Evolutionary conservation across 2,329 filamentous ascomycete genomes (phyloP).

Genomic region (Neoascochyta sp.): DNA sequence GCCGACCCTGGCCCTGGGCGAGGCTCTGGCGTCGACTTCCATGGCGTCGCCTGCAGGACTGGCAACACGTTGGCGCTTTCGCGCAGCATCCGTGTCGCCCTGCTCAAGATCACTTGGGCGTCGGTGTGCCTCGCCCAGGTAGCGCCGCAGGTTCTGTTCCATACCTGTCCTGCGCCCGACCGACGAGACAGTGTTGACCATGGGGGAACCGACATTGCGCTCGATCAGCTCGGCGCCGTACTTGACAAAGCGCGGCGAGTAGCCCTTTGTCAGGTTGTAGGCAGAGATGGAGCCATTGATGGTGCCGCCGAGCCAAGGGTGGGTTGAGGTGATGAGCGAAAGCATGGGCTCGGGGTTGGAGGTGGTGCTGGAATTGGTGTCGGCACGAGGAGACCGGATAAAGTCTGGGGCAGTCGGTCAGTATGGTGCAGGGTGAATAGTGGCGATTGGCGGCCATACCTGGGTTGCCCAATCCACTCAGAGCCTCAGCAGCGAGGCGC

Average conservation of each 20-base stretch:
- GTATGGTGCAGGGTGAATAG: slow-evolving; percentile 6
- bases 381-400: slow-evolving; percentile 39
- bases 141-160: slow-evolving; percentile 81
- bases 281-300: slow-evolving; percentile 81
- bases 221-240: slow-evolving; percentile 90
- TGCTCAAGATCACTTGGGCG: slow-evolving; percentile 51
- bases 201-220: slow-evolving; percentile 73
- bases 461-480: slow-evolving; percentile 49
- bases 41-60: slow-evolving; percentile 39
- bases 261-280: slow-evolving; percentile 84
- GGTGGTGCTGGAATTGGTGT: slow-evolving; percentile 29
- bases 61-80: slow-evolving; percentile 45
- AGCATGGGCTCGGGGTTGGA: slow-evolving; percentile 60
- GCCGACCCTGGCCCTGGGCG: slow-evolving; percentile 45
- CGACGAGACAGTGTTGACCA: slow-evolving; percentile 80
- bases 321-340: slow-evolving; percentile 80
- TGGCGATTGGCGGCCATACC: slow-evolving; percentile 28
- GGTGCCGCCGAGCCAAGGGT: slow-evolving; percentile 79
- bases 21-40: slow-evolving; percentile 47
- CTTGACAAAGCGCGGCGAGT: slow-evolving; percentile 79
- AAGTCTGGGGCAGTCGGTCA: slow-evolving; percentile 38
- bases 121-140: slow-evolving; percentile 58
- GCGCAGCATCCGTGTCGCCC: slow-evolving; percentile 35
- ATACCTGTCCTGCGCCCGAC: slow-evolving; percentile 84
- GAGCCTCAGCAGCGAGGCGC: slow-evolving; percentile 48